Evolutionary conservation across 495 filamentous ascomycete genomes (phyloP).

Genomic region (Achaetomiella virescens): DNA sequence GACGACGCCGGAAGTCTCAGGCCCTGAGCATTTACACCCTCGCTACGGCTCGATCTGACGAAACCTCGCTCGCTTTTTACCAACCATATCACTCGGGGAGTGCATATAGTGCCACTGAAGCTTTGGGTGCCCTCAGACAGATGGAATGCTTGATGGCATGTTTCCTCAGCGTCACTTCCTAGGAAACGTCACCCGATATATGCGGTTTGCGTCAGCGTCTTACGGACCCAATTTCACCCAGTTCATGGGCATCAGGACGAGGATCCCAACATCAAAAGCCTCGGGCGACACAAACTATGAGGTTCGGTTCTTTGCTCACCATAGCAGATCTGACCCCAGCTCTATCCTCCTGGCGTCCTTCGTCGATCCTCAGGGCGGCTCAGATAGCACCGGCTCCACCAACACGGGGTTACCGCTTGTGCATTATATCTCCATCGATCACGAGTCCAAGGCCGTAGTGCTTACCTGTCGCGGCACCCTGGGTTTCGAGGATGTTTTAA

Average conservation of each 20-base stretch:
- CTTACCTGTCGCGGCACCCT: conserved; percentile 71
- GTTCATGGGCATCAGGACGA: conserved; percentile 57
- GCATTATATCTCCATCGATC: conserved; percentile 72
- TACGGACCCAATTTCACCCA: conserved; percentile 68
- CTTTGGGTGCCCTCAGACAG: conserved; percentile 49
- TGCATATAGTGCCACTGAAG: conserved; percentile 50
- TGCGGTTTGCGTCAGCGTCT: conserved; percentile 70
- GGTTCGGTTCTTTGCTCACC: conserved; percentile 64
- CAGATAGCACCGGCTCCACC: conserved; percentile 63
- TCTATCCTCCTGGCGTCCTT: conserved; percentile 72
- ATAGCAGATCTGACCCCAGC: conserved; percentile 59
- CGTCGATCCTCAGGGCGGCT: conserved; percentile 67
- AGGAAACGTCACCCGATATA: conserved; percentile 66
- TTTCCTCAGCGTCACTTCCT: conserved; percentile 64
- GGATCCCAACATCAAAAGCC: conserved; percentile 40
- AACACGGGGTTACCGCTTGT: conserved; percentile 71
- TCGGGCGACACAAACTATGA: conserved; percentile 55
- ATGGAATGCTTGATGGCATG: conserved; percentile 55
- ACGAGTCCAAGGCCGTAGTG: conserved; percentile 70
- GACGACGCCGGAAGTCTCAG: conserved; percentile 34
- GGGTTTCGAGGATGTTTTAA: conserved; percentile 74
- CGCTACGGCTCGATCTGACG: conserved; percentile 52
- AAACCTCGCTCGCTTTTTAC: conserved; percentile 57
- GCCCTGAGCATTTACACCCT: conserved; percentile 66
- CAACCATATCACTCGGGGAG: conserved; percentile 43